These are phyloP conservation scores for Camellia granthamiana DNA, from an alignment of 148 eudicot genomes.

Conservation along the genomic window DNA sequence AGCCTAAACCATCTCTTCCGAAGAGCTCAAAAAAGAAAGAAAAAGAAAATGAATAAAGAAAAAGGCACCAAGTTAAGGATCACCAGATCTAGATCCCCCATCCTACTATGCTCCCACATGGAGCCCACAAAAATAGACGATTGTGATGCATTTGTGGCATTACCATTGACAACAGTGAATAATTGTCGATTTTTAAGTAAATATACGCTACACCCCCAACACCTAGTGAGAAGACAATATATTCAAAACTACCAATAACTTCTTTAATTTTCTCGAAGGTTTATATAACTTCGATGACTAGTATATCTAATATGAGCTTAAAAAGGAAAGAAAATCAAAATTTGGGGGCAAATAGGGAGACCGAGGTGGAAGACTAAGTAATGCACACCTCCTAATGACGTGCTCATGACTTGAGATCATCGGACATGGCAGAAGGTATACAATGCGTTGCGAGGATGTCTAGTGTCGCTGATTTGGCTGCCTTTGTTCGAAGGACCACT, in stretches of 20 bases:
- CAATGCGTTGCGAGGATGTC: constrained; percentile 87
- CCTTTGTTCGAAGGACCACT: constrained; percentile 72
- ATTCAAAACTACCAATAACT: neutral
- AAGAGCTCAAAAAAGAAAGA: neutral
- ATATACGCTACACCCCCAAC: neutral
- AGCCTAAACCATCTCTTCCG: neutral
- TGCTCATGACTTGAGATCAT: constrained; percentile 64
- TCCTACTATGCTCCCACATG: neutral
- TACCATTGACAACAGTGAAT: too few species aligned
- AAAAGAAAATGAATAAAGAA: neutral
- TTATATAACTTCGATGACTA: neutral
- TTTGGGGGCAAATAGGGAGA: neutral
- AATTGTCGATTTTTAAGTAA: too few species aligned
- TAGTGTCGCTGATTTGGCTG: constrained; percentile 79
- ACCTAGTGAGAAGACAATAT: neutral
- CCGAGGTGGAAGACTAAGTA: neutral
- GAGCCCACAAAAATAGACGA: too few species aligned
- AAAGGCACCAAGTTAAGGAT: neutral
- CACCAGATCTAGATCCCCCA: neutral
- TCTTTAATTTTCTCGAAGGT: neutral
- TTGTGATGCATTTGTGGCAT: too few species aligned
- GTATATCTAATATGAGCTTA: constrained; percentile 6
- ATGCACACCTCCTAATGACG: neutral
- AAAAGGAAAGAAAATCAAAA: neutral
- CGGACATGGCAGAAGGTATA: constrained; percentile 93